Percentiles rank a stretch among this genome's conserved stretches.
Evolutionary conservation across 192 early-diverging fungal species (phyloP).

Genomic region (Podila verticillata): DNA sequence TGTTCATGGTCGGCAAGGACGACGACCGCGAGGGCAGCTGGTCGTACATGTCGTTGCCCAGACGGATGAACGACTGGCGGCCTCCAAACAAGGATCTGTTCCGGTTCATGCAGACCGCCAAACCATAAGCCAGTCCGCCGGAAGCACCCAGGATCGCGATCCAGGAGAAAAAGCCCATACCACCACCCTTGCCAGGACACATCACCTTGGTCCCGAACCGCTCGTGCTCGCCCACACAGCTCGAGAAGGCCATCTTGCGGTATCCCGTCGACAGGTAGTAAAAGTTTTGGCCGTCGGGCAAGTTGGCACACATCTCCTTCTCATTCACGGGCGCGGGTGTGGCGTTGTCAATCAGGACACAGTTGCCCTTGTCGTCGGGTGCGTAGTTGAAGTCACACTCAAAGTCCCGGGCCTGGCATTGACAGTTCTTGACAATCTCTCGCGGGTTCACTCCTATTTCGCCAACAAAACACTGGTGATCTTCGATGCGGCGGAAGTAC

Average conservation of each 20-base stretch:
- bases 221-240: constrained; percentile 76
- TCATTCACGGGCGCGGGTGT: constrained; percentile 53
- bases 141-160: constrained; percentile 33
- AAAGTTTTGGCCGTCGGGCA: constrained; percentile 64
- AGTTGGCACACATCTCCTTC: constrained; percentile 54
- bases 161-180: constrained; percentile 45
- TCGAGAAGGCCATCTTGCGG: constrained; percentile 87
- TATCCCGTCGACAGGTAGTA: constrained; percentile 86
- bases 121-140: constrained; percentile 17
- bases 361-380: constrained; percentile 66
- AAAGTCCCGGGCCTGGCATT: constrained; percentile 82
- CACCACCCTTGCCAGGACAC: constrained; percentile 67
- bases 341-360: constrained; percentile 71
- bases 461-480: constrained; percentile 79
- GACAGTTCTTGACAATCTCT: constrained; percentile 68
- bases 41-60: constrained; percentile 44
- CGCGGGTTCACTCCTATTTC: constrained; percentile 69
- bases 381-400: constrained; percentile 93
- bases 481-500: constrained; percentile 78
- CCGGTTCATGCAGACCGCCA: constrained; percentile 11
- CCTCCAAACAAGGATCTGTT: constrained; percentile 18
- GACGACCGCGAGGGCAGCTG: constrained; percentile 37
- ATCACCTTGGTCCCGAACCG: constrained; percentile 69
- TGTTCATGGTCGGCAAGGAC: constrained; percentile 36
- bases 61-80: constrained; percentile 24